These are phyloP conservation scores for Leccinum disarticulatum DNA, from an alignment of 768 basidiomycete genomes.

Conservation along the genomic window DNA sequence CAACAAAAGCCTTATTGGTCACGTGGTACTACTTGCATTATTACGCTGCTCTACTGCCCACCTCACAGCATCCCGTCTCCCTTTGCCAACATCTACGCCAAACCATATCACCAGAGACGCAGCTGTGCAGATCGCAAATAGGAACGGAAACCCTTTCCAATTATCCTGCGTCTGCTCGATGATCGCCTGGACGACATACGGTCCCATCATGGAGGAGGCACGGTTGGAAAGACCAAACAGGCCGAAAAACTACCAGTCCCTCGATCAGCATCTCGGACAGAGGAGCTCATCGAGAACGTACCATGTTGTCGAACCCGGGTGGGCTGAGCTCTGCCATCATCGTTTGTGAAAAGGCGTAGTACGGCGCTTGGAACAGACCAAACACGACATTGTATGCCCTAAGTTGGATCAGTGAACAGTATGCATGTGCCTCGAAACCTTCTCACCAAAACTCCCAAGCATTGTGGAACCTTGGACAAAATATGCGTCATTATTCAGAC, in stretches of 20 bases:
- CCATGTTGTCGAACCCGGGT: conserved; percentile 85
- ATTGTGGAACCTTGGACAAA: conserved; percentile 60
- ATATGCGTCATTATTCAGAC: conserved; percentile 3
- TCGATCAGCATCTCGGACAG: background rate
- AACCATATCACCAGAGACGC: conserved; percentile 82
- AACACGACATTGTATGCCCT: conserved; percentile 81
- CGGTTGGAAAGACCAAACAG: conserved; percentile 83
- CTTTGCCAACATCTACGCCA: conserved; percentile 61
- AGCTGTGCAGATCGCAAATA: conserved; percentile 66
- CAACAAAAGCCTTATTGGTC: background rate
- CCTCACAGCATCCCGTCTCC: conserved; percentile 56
- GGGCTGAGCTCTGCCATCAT: conserved; percentile 91
- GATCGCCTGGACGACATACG: conserved; percentile 82
- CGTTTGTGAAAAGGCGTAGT: conserved; percentile 83
- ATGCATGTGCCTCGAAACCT: background rate
- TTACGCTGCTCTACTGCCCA: conserved; percentile 46
- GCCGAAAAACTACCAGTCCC: conserved; percentile 67
- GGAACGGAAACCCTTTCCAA: conserved; percentile 84
- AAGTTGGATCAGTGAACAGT: background rate
- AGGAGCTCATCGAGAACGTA: conserved; percentile 15
- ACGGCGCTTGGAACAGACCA: conserved; percentile 83
- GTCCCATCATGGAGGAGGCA: conserved; percentile 85
- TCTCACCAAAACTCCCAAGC: conserved; percentile 83
- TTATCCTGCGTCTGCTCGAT: conserved; percentile 70
- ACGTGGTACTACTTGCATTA: background rate